Evolutionary conservation across 176 grass and related monocot genomes (phyloP), one percentile per base, ranked within the genome.

Genomic region (Alloteropsis semialata): DNA sequence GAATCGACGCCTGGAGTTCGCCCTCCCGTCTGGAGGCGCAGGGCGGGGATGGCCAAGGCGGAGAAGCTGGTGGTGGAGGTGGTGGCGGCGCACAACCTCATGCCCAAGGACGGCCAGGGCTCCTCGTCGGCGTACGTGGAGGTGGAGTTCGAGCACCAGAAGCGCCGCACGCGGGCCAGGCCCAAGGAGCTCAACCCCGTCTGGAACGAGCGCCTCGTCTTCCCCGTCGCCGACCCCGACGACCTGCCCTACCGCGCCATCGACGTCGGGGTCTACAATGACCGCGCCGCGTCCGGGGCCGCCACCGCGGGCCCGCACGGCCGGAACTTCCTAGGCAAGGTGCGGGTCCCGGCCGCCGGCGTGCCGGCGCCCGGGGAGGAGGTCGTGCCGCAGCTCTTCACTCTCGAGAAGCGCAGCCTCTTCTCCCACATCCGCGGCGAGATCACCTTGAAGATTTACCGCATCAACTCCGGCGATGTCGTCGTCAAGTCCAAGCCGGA

Each of bases 11-110:
- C 8, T 42, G 45, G 32, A 70, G 14, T 29, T 12, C 43, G 29
- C 56, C 56, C 36, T 59, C 55, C 55, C 39, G 4, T 46, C 42
- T 25, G 37, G 7, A 1, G n/a, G 5, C 3, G 34, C 0, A 5
- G 61, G 12, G 0, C 29, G 4, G 33, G 4, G 33, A 94, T 92
- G 95, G 78, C 87, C 10, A 91, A 94, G 86, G 89, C 78, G 74
- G 95, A 97, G 95, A 92, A 85, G 83, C 84, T 97, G 61, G 95
- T 94, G 88, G 95, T 97, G 77, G 95, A 97, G 90, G 92, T 97
- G 73, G 88, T 92, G 46, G 95, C 88, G 73, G 95, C 95, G 73
- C 92, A 94, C 90, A 97, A 94, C 84, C 88, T 97, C 29, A 94
- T 97, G 95, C 95, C 92, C 68, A 97, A 97, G 74, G 92, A 97